phyloP scores from a whole-genome alignment of 345 rosid genomes.

The Laguncularia racemosa region DNA sequence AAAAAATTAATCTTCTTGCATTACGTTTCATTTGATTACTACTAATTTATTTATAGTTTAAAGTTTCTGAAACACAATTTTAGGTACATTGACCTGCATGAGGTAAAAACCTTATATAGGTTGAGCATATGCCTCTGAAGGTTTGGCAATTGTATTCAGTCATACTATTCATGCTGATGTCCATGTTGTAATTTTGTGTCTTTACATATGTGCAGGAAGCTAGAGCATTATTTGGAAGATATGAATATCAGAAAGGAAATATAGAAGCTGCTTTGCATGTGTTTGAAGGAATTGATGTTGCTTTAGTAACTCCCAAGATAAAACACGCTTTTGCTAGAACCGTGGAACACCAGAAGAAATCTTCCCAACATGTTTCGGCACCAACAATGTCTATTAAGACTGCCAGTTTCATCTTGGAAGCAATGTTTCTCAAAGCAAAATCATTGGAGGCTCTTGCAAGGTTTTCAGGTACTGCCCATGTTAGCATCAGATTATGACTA shows the following conservation, averaged over 20 bases:
- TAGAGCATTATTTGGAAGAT: slow-evolving; percentile 78
- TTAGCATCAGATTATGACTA: background rate
- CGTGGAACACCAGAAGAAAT: slow-evolving; percentile 42
- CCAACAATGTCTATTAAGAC: slow-evolving; percentile 69
- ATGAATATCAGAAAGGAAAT: slow-evolving; percentile 80
- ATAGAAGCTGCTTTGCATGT: slow-evolving; percentile 75
- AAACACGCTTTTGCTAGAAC: slow-evolving; percentile 39
- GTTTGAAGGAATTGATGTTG: slow-evolving; percentile 79
- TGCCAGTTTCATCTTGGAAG: slow-evolving; percentile 69
- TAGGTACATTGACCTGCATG: too few relatives aligned
- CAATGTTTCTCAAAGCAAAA: slow-evolving; percentile 71
- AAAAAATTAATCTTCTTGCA: too few relatives aligned
- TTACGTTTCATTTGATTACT: too few relatives aligned
- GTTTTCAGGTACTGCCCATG: slow-evolving; percentile 46
- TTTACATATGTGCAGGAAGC: slow-evolving; percentile 46
- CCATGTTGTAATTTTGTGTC: background rate
- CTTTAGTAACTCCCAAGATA: slow-evolving; percentile 57
- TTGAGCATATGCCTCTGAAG: too few relatives aligned
- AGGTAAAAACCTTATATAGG: too few relatives aligned
- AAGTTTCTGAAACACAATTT: too few relatives aligned
- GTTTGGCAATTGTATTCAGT: background rate
- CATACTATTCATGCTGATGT: slow-evolving; percentile 8
- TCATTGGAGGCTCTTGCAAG: slow-evolving; percentile 65
- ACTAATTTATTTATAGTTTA: too few relatives aligned
- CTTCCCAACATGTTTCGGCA: slow-evolving; percentile 28